A percentile compares a stretch with the other conserved stretches of the same genome.
Evolutionary conservation across 768 basidiomycete species (phyloP).

Genomic region (Kwoniella sp.): DNA sequence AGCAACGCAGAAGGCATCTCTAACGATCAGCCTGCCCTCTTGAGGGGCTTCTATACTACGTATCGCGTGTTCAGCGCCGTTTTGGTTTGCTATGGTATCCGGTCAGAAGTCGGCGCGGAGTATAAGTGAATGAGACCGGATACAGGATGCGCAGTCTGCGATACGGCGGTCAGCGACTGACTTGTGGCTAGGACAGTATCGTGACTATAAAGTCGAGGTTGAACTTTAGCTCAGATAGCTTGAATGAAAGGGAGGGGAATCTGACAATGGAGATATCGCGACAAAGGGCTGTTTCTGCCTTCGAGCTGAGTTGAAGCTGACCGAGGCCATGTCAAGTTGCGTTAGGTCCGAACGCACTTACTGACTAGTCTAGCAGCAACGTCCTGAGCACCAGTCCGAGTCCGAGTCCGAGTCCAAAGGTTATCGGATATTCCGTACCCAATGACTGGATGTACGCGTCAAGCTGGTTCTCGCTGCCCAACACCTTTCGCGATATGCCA

Average conservation of each 20-base stretch:
- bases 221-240: not conserved
- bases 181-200: too few relatives aligned
- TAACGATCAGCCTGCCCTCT: not conserved
- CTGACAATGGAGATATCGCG: not conserved
- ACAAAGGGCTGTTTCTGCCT: not conserved
- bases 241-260: not conserved
- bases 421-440: not conserved
- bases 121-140: not conserved
- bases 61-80: not conserved
- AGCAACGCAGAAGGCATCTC: conserved; percentile 19
- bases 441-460: not conserved
- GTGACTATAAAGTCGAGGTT: not conserved
- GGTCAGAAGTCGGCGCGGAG: not conserved
- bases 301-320: not conserved
- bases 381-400: too few relatives aligned
- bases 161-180: not conserved
- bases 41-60: not conserved
- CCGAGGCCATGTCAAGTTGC: too few relatives aligned
- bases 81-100: not conserved
- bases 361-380: too few relatives aligned
- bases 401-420: not conserved
- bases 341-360: too few relatives aligned
- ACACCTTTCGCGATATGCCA: too few relatives aligned
- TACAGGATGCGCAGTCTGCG: not conserved
- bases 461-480: too few relatives aligned